Base-by-base conservation (phyloP, 148 eudicot genomes). In the Arbutus unedo region DNA sequence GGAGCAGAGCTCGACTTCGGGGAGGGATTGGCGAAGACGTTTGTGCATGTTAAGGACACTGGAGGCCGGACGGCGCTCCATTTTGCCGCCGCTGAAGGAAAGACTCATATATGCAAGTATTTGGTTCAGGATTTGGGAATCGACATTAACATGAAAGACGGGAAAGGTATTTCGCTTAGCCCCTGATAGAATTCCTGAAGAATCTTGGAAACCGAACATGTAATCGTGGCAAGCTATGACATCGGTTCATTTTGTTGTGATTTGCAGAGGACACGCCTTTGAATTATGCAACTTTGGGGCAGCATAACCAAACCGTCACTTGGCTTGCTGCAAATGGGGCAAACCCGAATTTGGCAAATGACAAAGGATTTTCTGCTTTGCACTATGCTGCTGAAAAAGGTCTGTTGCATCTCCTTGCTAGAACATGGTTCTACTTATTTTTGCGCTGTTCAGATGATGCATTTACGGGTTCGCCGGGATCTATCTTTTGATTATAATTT, bases 291-390 rank as follows among this genome's bases (percentile, higher is more conserved):
- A 64, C 66, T 77, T 3, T 55, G 48, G 73, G 60, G 41, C 19
- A 74, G 74, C 41, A 73, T 31, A 13, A 49, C 47, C 79, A 43
- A 55, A 85, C 87, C 23, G 82, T 54, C 0, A 51, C 23, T 15
- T 82, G 74, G 83, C 85, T 85, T 51, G 16, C 79, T 53, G 75
- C 74, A 19, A 73, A 82, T 47, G 87, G 85, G 74, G 87, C 82
- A 68, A 80, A 85, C 77, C 41, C 57, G 59, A 79, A 70, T 15
- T n/a, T 78, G n/a, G 78, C 49, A 49, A 79, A 85, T 70, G 50
- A 79, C 48, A 82, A 54, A 75, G 79, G 74, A 8, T 70, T 62
- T 31, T 60, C 80, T 21, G 67, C 80, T 21, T 53, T 85, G 76
- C 87, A 85, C 72, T 73, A 38, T 74, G 84, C 87, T 14, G 80